Conservation (phyloP, 1,284 basidiomycete species). For the Puccinia triticina region DNA sequence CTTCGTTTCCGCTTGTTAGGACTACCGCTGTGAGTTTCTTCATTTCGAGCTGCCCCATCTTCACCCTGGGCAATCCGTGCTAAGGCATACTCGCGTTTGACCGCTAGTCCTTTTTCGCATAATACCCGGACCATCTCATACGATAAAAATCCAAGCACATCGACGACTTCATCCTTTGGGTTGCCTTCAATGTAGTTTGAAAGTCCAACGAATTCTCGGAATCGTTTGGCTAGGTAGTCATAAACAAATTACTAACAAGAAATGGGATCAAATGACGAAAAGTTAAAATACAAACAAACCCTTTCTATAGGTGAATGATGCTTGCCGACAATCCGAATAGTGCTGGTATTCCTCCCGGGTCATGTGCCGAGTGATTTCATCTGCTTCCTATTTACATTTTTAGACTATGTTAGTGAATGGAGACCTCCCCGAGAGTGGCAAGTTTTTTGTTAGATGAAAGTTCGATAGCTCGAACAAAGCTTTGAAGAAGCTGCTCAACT, state of each 20-base stretch:
- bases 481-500: constrained; percentile 63
- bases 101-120: constrained; percentile 79
- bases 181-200: constrained; percentile 83
- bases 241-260: constrained; percentile 13
- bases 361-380: constrained; percentile 93
- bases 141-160: constrained; percentile 93
- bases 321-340: constrained; percentile 95
- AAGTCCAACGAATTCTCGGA: constrained; percentile 93
- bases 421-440: neutral
- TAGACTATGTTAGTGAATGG: neutral
- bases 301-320: constrained; percentile 95
- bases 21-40: constrained; percentile 17
- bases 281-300: constrained; percentile 63
- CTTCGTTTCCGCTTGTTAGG: constrained; percentile 43
- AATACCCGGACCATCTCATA: constrained; percentile 96
- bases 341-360: constrained; percentile 95
- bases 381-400: constrained; percentile 72
- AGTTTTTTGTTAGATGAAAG: neutral
- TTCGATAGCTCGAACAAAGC: neutral
- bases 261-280: neutral
- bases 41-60: neutral
- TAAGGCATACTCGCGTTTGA: constrained; percentile 66
- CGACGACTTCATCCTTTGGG: constrained; percentile 91
- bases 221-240: constrained; percentile 75
- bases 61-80: constrained; percentile 37